Percentiles rank a stretch among this genome's conserved stretches.
phyloP scores from a whole-genome alignment of 306 rosid genomes.

The Casuarina glauca region DNA sequence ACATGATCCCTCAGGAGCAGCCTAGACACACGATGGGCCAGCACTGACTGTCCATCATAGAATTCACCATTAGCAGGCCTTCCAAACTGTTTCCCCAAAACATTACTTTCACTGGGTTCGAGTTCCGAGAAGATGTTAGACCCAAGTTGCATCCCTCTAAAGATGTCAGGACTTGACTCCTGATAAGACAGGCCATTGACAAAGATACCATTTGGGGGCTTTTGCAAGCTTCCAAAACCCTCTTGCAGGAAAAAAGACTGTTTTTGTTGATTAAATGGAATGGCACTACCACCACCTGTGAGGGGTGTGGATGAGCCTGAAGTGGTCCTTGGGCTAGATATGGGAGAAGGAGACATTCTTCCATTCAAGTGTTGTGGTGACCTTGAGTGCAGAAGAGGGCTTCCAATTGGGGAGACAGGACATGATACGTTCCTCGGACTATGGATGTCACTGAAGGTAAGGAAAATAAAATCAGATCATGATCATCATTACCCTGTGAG shows the following conservation, averaged over 20 bases:
- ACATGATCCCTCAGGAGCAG: slow-evolving; percentile 77
- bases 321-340: slow-evolving; percentile 89
- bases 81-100: slow-evolving; percentile 52
- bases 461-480: slow-evolving; percentile 39
- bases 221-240: slow-evolving; percentile 65
- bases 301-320: slow-evolving; percentile 97
- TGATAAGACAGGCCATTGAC: slow-evolving; percentile 53
- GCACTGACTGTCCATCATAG: slow-evolving; percentile 78
- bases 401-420: slow-evolving; percentile 96
- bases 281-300: slow-evolving; percentile 72
- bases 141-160: slow-evolving; percentile 77
- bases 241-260: slow-evolving; percentile 74
- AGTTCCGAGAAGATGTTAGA: slow-evolving; percentile 66
- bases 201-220: slow-evolving; percentile 55
- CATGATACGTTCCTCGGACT: slow-evolving; percentile 87
- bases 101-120: slow-evolving; percentile 57
- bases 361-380: slow-evolving; percentile 92
- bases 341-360: slow-evolving; percentile 92
- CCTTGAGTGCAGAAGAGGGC: slow-evolving; percentile 92
- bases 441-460: slow-evolving; percentile 71
- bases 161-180: slow-evolving; percentile 68
- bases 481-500: neutral
- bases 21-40: slow-evolving; percentile 88
- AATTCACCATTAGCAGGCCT: slow-evolving; percentile 49
- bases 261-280: slow-evolving; percentile 66